Conservation (phyloP, 306 rosid genomes). For the Casuarina glauca region DNA sequence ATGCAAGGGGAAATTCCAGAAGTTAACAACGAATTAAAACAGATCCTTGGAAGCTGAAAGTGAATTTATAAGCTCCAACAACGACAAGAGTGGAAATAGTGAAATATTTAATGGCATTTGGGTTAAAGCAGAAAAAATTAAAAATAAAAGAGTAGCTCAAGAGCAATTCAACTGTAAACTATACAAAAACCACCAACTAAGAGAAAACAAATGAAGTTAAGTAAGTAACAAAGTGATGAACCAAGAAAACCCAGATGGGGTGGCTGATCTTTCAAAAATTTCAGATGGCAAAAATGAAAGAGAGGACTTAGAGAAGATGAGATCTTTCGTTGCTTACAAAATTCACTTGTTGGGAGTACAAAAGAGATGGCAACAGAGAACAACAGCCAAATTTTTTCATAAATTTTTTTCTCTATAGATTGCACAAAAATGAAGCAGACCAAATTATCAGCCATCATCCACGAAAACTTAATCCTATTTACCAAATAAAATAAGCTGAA, state of each 20-base stretch:
- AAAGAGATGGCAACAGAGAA: neutral
- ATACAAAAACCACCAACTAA: neutral
- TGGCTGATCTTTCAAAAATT: neutral
- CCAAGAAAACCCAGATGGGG: neutral
- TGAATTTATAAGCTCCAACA: neutral
- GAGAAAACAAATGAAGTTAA: neutral
- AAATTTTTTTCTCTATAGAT: neutral
- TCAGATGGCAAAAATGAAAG: neutral
- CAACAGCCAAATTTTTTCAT: neutral
- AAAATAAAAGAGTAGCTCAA: neutral
- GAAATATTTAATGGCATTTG: neutral
- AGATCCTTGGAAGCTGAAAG: neutral
- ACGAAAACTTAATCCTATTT: conserved; percentile 15
- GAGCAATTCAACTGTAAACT: neutral
- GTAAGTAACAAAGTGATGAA: neutral
- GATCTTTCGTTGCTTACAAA: neutral
- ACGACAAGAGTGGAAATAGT: neutral
- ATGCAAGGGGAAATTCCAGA: neutral
- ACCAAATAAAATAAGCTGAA: conserved; percentile 20
- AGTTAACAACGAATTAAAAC: neutral
- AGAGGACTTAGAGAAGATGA: neutral
- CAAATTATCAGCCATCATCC: conserved; percentile 9
- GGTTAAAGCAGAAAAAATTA: neutral
- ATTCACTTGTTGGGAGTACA: neutral
- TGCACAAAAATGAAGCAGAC: neutral